Evolutionary conservation across 768 basidiomycete species (phyloP).

Genomic region (Tylopilus rubrobrunneus): DNA sequence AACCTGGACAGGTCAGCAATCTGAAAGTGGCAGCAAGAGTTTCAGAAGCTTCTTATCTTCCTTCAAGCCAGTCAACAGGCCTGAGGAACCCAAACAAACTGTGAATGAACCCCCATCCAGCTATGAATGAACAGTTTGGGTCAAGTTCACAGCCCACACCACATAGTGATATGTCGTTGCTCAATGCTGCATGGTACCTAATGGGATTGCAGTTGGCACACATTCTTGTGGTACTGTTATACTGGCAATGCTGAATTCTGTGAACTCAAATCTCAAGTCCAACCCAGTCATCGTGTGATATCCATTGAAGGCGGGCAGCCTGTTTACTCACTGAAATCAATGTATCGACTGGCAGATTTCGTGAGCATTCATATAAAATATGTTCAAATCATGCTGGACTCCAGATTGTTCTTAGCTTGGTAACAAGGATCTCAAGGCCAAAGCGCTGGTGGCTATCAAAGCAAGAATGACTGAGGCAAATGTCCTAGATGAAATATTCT

Average conservation of each 20-base stretch:
- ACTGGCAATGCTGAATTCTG: conserved; percentile 17
- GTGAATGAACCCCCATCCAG: neutral
- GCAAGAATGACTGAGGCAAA: conserved; percentile 15
- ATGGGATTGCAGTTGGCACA: conserved; percentile 15
- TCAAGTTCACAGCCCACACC: conserved; percentile 16
- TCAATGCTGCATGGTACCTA: neutral
- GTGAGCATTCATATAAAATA: conserved; percentile 8
- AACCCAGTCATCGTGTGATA: neutral
- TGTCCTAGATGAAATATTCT: conserved; percentile 24
- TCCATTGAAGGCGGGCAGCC: conserved; percentile 2
- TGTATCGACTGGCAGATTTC: conserved; percentile 34
- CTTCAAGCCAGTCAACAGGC: conserved; percentile 1
- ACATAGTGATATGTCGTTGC: conserved; percentile 7
- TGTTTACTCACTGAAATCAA: conserved; percentile 34
- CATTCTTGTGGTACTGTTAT: conserved; percentile 26
- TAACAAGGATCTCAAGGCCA: conserved; percentile 13
- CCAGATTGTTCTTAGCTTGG: conserved; percentile 6
- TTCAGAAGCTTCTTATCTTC: conserved; percentile 6
- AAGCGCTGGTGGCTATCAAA: conserved; percentile 19
- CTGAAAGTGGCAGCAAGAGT: neutral
- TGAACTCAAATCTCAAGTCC: conserved; percentile 15
- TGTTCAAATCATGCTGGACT: neutral
- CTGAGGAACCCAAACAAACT: conserved; percentile 7
- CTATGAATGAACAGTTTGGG: neutral
- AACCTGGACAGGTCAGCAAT: conserved; percentile 4